Conservation (phyloP, 768 basidiomycete species). For the Calvatia gigantea region DNA sequence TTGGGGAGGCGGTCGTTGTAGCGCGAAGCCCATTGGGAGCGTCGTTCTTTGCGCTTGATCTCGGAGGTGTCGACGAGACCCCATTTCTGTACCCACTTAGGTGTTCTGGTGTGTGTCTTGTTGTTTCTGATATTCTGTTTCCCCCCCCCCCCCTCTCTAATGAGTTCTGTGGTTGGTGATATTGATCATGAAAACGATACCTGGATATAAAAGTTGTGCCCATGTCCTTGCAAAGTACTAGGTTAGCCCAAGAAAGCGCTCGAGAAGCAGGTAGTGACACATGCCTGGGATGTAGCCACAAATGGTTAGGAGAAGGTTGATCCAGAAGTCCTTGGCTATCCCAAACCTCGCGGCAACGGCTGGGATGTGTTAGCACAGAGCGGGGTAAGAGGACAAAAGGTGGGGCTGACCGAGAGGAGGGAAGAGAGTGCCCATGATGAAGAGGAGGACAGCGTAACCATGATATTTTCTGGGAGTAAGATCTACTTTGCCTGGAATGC, state of each 20-base stretch:
- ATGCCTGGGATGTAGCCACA: slow-evolving; percentile 87
- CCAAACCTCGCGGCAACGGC: slow-evolving; percentile 94
- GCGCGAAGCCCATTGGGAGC: slow-evolving; percentile 83
- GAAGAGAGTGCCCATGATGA: slow-evolving; percentile 85
- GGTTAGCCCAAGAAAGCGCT: slow-evolving; percentile 3
- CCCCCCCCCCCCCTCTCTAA: no score
- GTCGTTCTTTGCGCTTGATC: slow-evolving; percentile 72
- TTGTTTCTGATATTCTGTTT: slow-evolving; percentile 91
- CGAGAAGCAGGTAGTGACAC: slow-evolving; percentile 9
- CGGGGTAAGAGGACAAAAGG: background rate
- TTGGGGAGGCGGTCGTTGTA: slow-evolving; percentile 78
- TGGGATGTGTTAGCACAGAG: slow-evolving; percentile 27
- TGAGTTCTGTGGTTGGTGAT: no score
- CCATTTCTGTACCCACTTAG: slow-evolving; percentile 90
- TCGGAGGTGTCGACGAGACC: slow-evolving; percentile 83
- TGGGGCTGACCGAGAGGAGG: slow-evolving; percentile 76
- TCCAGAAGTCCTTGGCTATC: slow-evolving; percentile 85
- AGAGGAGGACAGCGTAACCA: slow-evolving; percentile 77
- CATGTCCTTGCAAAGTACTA: slow-evolving; percentile 59
- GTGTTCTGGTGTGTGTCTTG: slow-evolving; percentile 88
- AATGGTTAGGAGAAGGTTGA: slow-evolving; percentile 85
- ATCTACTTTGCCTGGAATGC: slow-evolving; percentile 47
- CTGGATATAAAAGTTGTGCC: slow-evolving; percentile 92
- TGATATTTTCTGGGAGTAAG: slow-evolving; percentile 72
- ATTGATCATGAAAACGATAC: slow-evolving; percentile 32